Conservation (phyloP, 129 eudicot species). For the Chrysanthemum lavandulifolium region DNA sequence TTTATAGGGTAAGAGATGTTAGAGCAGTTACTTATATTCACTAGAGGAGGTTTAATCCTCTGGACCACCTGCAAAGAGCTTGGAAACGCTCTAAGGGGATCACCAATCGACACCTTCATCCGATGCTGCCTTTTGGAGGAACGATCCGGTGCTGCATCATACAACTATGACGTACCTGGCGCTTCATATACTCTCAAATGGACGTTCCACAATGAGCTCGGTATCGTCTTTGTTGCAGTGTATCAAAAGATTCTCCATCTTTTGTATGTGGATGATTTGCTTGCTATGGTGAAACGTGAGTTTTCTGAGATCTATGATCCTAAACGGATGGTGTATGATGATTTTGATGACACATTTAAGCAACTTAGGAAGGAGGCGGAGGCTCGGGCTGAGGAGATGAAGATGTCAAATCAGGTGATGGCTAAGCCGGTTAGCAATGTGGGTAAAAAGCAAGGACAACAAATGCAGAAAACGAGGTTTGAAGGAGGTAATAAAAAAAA, state of each 20-base stretch:
- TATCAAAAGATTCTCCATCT: conserved; percentile 89
- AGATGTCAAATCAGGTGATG: conserved; percentile 65
- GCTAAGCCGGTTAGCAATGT: conserved; percentile 47
- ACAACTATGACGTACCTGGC: conserved; percentile 87
- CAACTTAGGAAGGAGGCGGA: conserved; percentile 93
- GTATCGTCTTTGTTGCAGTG: conserved; percentile 91
- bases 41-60: conserved; percentile 97
- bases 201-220: conserved; percentile 92
- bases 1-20: conserved; percentile 53
- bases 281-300: conserved; percentile 83
- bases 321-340: conserved; percentile 60
- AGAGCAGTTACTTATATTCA: conserved; percentile 84
- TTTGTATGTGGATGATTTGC: conserved; percentile 86
- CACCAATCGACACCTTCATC: conserved; percentile 79
- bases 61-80: conserved; percentile 93
- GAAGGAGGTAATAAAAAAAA: conserved; percentile 66
- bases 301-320: conserved; percentile 82
- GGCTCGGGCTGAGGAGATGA: conserved; percentile 82
- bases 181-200: conserved; percentile 90
- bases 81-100: conserved; percentile 86
- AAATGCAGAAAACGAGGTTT: conserved; percentile 42
- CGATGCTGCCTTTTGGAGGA: conserved; percentile 93
- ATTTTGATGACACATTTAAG: conserved; percentile 75
- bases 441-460: conserved; percentile 64
- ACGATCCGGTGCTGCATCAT: conserved; percentile 82